Evolutionary conservation across 2,329 filamentous ascomycete genomes (phyloP).

Genomic region (Penicillium sp.): DNA sequence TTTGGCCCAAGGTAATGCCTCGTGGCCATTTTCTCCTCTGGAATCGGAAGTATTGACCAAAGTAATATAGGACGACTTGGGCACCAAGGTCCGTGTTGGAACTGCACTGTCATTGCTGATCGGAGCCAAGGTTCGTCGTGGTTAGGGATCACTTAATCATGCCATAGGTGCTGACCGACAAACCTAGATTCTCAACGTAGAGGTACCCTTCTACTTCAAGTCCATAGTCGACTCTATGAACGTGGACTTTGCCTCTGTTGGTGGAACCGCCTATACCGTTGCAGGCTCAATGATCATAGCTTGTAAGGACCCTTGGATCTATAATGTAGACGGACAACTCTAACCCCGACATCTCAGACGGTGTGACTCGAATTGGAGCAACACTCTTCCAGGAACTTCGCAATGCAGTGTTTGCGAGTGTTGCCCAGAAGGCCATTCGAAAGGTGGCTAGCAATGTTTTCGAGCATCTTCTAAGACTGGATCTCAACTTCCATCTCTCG

Average conservation of each 20-base stretch:
- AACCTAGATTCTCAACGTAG: slow-evolving; percentile 74
- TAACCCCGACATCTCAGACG: slow-evolving; percentile 51
- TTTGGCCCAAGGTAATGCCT: slow-evolving; percentile 74
- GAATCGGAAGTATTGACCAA: slow-evolving; percentile 16
- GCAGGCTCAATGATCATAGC: slow-evolving; percentile 90
- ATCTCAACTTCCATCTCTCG: slow-evolving; percentile 87
- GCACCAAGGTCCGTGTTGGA: slow-evolving; percentile 77
- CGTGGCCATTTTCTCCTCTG: background rate
- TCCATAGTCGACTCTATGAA: slow-evolving; percentile 98
- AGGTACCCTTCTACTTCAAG: slow-evolving; percentile 99
- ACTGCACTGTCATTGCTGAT: slow-evolving; percentile 78
- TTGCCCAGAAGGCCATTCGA: slow-evolving; percentile 93
- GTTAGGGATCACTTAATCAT: background rate
- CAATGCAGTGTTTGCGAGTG: slow-evolving; percentile 94
- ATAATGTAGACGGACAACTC: background rate
- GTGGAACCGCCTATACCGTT: slow-evolving; percentile 83
- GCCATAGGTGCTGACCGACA: slow-evolving; percentile 12
- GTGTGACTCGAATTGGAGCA: slow-evolving; percentile 78
- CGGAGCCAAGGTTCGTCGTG: slow-evolving; percentile 67
- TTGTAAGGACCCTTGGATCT: slow-evolving; percentile 47
- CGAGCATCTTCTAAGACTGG: slow-evolving; percentile 77
- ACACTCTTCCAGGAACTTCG: slow-evolving; percentile 88
- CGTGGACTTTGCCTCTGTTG: slow-evolving; percentile 76
- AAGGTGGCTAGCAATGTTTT: slow-evolving; percentile 89
- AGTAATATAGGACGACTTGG: slow-evolving; percentile 58